Percentiles rank a stretch among this genome's conserved stretches.
Conservation (phyloP, 345 rosid species). For the Excoecaria agallocha region DNA sequence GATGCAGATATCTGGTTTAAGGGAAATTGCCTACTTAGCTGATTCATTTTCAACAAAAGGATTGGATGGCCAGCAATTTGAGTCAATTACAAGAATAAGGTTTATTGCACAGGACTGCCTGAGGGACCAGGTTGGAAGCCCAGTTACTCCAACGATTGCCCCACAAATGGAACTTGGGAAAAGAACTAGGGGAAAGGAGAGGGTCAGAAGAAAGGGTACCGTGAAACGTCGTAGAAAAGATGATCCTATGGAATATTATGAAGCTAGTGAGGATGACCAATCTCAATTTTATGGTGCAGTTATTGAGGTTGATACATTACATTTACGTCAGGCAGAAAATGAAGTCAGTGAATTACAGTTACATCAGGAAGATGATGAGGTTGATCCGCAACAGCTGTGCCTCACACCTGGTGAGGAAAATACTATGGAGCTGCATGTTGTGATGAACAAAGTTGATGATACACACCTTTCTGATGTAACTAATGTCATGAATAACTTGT, state of each 20-base stretch:
- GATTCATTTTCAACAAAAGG: slow-evolving; percentile 30
- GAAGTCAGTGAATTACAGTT: slow-evolving; percentile 18
- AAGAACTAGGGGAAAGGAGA: slow-evolving; percentile 30
- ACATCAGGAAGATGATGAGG: slow-evolving; percentile 20
- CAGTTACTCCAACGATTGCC: slow-evolving; percentile 8
- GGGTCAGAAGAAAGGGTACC: slow-evolving; percentile 28
- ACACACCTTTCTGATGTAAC: not conserved
- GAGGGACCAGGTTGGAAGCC: slow-evolving; percentile 30
- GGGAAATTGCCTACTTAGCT: slow-evolving; percentile 30
- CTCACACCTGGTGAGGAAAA: slow-evolving; percentile 12
- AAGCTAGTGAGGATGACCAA: slow-evolving; percentile 30
- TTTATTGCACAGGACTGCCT: slow-evolving; percentile 38
- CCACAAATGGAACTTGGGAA: slow-evolving; percentile 26
- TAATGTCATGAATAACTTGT: slow-evolving; percentile 5
- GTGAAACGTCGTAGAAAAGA: slow-evolving; percentile 29
- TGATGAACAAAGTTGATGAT: slow-evolving; percentile 18
- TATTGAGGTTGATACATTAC: slow-evolving; percentile 26
- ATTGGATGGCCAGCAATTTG: slow-evolving; percentile 34
- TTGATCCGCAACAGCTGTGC: slow-evolving; percentile 13
- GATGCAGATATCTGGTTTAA: slow-evolving; percentile 30
- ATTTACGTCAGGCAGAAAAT: slow-evolving; percentile 11
- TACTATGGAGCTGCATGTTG: slow-evolving; percentile 5
- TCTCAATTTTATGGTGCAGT: slow-evolving; percentile 24
- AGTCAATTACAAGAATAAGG: slow-evolving; percentile 33
- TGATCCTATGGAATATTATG: slow-evolving; percentile 16